Base-by-base conservation (phyloP, 129 eudicot genomes). In the Lactuca saligna region DNA sequence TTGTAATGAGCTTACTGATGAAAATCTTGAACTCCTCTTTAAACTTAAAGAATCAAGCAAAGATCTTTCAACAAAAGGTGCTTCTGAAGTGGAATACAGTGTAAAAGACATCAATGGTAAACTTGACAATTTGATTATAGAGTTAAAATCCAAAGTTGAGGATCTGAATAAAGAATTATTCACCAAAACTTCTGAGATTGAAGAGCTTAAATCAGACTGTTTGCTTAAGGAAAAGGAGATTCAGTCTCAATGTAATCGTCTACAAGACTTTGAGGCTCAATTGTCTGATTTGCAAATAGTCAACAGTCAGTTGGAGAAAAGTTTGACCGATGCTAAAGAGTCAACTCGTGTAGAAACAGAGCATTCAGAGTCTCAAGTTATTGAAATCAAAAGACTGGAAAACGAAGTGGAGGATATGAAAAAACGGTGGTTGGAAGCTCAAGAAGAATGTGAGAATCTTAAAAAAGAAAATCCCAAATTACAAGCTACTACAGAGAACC, bases 1-100 rank as follows among this genome's bases (percentile, higher is more conserved):
- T 41, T 86, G 88, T 67, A 81, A 65, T 50, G 93, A 86, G 68
- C 88, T 86, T 66, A 83, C 88, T 15, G 88, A 83, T 54, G 93
- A 86, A 80, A 86, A 86, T 72, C 74, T 86, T 13, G 81, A 83
- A 35, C 93, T 86, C 57, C 64, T 78, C 4, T 38, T 61, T 48
- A 81, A 78, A 82, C 83, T 86, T 70, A 86, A 83, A 67, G 80
- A 80, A 39, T 68, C 80, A 42, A 63, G 57, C 53, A 77, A 80
- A 34, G 66, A 60, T 78, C 65, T 71, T 56, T 75, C 67, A 20
- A 37, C 59, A 14, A 54, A 59, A 61, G 80, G 65, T 53, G 44
- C 65, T 34, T 82, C 61, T 58, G 63, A 58, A 58, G 38, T 11
- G 39, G 63, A 31, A 13, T 29, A 53, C 37, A 12, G n/a, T 63